Percentiles rank a stretch among this genome's conserved stretches.
Conservation (phyloP, 495 filamentous ascomycete genomes). For the Daldinia concentrica region DNA sequence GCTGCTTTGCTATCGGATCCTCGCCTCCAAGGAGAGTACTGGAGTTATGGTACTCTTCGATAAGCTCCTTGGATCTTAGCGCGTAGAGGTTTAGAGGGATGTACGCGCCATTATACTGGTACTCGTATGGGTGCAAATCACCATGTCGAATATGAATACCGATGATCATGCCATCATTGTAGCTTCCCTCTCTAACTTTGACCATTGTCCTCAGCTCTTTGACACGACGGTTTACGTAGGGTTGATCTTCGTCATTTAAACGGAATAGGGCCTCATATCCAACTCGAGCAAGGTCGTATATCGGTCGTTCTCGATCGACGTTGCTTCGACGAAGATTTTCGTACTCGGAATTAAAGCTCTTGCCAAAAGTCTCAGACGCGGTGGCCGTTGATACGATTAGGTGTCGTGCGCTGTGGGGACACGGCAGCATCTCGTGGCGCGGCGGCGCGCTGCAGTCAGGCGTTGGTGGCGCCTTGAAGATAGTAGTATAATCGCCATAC, state of each 20-base stretch:
- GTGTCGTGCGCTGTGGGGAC: slow-evolving; percentile 73
- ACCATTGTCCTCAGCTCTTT: slow-evolving; percentile 57
- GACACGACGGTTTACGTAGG: slow-evolving; percentile 63
- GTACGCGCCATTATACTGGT: slow-evolving; percentile 71
- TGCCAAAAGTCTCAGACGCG: slow-evolving; percentile 63
- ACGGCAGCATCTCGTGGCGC: slow-evolving; percentile 70
- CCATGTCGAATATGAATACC: slow-evolving; percentile 79
- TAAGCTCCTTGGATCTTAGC: slow-evolving; percentile 55
- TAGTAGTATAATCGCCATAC: slow-evolving; percentile 73
- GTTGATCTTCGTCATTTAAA: slow-evolving; percentile 63
- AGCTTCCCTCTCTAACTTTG: slow-evolving; percentile 51
- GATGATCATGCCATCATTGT: slow-evolving; percentile 58
- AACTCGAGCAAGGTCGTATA: slow-evolving; percentile 67
- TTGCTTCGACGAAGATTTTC: slow-evolving; percentile 58
- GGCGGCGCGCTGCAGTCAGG: slow-evolving; percentile 69
- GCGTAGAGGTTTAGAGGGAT: slow-evolving; percentile 71
- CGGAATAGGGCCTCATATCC: slow-evolving; percentile 74
- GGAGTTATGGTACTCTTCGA: slow-evolving; percentile 50
- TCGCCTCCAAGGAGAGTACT: slow-evolving; percentile 47
- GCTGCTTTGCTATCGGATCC: slow-evolving; percentile 47
- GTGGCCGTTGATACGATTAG: slow-evolving; percentile 74
- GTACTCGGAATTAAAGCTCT: slow-evolving; percentile 60
- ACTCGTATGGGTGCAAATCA: slow-evolving; percentile 72
- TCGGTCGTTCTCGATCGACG: slow-evolving; percentile 58
- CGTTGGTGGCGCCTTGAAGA: slow-evolving; percentile 68